These are phyloP conservation scores for Cutaneotrichosporon mucoides DNA, from an alignment of 1,284 basidiomycete genomes.

Conservation along the genomic window DNA sequence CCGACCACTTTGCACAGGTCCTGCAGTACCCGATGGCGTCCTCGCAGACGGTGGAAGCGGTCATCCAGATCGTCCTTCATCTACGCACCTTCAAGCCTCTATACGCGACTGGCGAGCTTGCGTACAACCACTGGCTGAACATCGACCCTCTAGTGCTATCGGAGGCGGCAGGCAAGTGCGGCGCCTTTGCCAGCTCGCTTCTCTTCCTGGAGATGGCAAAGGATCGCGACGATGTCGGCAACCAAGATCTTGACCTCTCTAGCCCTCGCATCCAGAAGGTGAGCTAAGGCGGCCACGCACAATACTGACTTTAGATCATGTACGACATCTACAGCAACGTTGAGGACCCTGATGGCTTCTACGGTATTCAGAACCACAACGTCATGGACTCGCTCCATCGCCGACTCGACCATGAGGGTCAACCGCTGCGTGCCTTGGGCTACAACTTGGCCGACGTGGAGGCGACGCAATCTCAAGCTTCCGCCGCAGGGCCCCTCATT, in stretches of 20 bases:
- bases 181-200: constrained; percentile 80
- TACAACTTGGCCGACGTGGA: constrained; percentile 83
- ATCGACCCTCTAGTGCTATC: constrained; percentile 71
- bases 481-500: constrained; percentile 28
- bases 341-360: constrained; percentile 96
- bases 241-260: constrained; percentile 19
- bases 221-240: constrained; percentile 49
- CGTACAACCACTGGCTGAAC: constrained; percentile 77
- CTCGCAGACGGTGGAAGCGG: constrained; percentile 46
- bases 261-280: constrained; percentile 32
- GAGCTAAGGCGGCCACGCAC: background rate
- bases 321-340: constrained; percentile 92
- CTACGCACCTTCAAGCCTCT: constrained; percentile 63
- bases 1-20: constrained; percentile 59
- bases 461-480: constrained; percentile 40
- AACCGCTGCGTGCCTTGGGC: constrained; percentile 85
- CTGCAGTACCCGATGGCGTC: constrained; percentile 22
- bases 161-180: constrained; percentile 68
- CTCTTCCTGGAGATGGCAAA: constrained; percentile 80
- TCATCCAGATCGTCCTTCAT: constrained; percentile 76
- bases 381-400: constrained; percentile 71
- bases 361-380: constrained; percentile 77
- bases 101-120: constrained; percentile 55
- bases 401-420: constrained; percentile 83
- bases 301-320: constrained; percentile 54